phyloP scores from a whole-genome alignment of 805 yeast species.

The Kodamaea lidongshanica region DNA sequence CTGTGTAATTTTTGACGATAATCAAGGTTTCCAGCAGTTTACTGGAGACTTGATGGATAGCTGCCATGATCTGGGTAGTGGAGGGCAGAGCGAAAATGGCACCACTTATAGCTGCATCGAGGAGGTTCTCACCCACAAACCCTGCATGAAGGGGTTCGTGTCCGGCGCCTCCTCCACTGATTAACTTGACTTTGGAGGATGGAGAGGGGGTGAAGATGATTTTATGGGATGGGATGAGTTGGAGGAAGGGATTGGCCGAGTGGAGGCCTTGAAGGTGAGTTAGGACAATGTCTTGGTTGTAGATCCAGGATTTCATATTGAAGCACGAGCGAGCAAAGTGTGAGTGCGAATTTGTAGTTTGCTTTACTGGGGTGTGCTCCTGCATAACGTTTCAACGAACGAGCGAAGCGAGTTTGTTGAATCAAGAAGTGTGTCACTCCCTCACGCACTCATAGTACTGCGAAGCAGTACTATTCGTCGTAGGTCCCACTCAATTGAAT shows the following conservation, averaged over 20 bases:
- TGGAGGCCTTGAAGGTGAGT: conserved; percentile 48
- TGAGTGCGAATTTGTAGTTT: too few species aligned
- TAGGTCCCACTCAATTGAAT: too few species aligned
- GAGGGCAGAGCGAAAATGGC: conserved; percentile 91
- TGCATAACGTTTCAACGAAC: too few species aligned
- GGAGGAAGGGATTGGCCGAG: conserved; percentile 48
- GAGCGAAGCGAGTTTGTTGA: too few species aligned
- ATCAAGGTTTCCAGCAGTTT: conserved; percentile 61
- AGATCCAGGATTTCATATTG: conserved; percentile 46
- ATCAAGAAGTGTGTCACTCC: too few species aligned
- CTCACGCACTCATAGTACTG: too few species aligned
- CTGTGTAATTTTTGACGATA: conserved; percentile 88
- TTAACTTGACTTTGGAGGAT: conserved; percentile 48
- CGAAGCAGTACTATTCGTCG: too few species aligned
- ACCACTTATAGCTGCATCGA: conserved; percentile 88
- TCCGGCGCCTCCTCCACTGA: conserved; percentile 94
- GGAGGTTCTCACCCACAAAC: conserved; percentile 74
- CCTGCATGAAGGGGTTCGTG: conserved; percentile 96
- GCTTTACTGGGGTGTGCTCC: too few species aligned
- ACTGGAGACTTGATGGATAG: conserved; percentile 51
- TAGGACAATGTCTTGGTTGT: conserved; percentile 41
- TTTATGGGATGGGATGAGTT: conserved; percentile 49
- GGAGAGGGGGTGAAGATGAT: conserved; percentile 45
- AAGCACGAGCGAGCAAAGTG: too few species aligned
- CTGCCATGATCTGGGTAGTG: conserved; percentile 78